A percentile compares a stretch with the other conserved stretches of the same genome.
Conservation (phyloP, 306 rosid species). For the Leucaena leucocephala region DNA sequence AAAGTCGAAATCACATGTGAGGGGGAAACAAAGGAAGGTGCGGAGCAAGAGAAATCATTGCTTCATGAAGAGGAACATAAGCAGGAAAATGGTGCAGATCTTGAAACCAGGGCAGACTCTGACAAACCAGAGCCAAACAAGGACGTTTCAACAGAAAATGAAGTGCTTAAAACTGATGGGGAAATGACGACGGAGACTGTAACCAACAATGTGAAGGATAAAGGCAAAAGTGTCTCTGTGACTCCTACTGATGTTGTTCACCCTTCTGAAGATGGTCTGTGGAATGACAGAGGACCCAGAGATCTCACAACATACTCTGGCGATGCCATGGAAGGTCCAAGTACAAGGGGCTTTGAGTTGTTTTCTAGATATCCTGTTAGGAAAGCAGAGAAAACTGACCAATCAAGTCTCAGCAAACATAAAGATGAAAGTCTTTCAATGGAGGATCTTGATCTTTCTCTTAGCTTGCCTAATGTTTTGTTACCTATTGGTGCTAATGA, state of each 20-base stretch:
- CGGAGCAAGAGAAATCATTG: slow-evolving; percentile 36
- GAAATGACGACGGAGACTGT: slow-evolving; percentile 39
- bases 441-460: slow-evolving; percentile 88
- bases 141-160: slow-evolving; percentile 51
- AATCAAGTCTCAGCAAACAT: slow-evolving; percentile 47
- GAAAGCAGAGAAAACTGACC: slow-evolving; percentile 57
- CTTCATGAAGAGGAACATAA: slow-evolving; percentile 43
- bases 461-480: slow-evolving; percentile 92
- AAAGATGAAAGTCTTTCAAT: slow-evolving; percentile 61
- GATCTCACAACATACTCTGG: slow-evolving; percentile 47
- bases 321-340: slow-evolving; percentile 80
- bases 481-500: slow-evolving; percentile 83
- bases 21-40: slow-evolving; percentile 41
- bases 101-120: slow-evolving; percentile 44
- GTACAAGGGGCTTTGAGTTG: slow-evolving; percentile 85
- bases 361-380: slow-evolving; percentile 86
- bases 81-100: slow-evolving; percentile 50
- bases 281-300: slow-evolving; percentile 63
- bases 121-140: slow-evolving; percentile 47
- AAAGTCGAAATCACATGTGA: slow-evolving; percentile 39
- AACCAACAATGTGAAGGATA: slow-evolving; percentile 66
- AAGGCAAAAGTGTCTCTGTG: slow-evolving; percentile 79
- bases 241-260: slow-evolving; percentile 45
- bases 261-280: slow-evolving; percentile 53
- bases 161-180: slow-evolving; percentile 40